These are phyloP conservation scores for Skeletonema grethae DNA, from an alignment of 108 stramenopile genomes.

Conservation along the genomic window DNA sequence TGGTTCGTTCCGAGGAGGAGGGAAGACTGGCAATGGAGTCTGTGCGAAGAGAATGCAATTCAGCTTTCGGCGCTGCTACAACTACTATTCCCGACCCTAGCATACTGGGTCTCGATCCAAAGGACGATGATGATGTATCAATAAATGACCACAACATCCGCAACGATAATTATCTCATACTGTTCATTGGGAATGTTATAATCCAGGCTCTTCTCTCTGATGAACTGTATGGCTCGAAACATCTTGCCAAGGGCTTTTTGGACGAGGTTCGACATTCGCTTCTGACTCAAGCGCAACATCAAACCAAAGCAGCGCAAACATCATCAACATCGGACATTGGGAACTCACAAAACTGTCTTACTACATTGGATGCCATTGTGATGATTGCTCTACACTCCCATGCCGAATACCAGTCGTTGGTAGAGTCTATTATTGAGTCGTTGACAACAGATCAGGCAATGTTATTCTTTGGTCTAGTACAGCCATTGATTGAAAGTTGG, in stretches of 20 bases:
- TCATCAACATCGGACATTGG: neutral
- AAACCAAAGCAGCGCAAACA: neutral
- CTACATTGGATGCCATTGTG: slow-evolving; percentile 36
- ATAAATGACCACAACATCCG: neutral
- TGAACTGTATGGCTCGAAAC: slow-evolving; percentile 18
- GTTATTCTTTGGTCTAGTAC: slow-evolving; percentile 18
- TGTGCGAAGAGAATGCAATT: slow-evolving; percentile 31
- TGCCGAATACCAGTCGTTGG: slow-evolving; percentile 14
- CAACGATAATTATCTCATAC: slow-evolving; percentile 9
- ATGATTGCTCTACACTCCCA: slow-evolving; percentile 37
- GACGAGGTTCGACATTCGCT: slow-evolving; percentile 22
- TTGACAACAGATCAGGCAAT: slow-evolving; percentile 16
- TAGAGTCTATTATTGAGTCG: slow-evolving; percentile 29
- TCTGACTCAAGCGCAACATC: neutral
- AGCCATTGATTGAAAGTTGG: slow-evolving; percentile 37
- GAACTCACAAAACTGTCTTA: slow-evolving; percentile 1
- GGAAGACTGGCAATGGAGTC: slow-evolving; percentile 29
- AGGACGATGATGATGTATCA: neutral
- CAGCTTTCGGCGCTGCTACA: slow-evolving; percentile 2
- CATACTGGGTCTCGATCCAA: neutral
- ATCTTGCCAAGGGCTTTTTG: slow-evolving; percentile 29
- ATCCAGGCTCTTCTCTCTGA: slow-evolving; percentile 29
- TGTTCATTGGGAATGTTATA: slow-evolving; percentile 44
- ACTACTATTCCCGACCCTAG: neutral
- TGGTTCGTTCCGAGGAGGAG: slow-evolving; percentile 29